phyloP scores from a whole-genome alignment of 352 stramenopile species.

The Stephanocyclus meneghinianus region DNA sequence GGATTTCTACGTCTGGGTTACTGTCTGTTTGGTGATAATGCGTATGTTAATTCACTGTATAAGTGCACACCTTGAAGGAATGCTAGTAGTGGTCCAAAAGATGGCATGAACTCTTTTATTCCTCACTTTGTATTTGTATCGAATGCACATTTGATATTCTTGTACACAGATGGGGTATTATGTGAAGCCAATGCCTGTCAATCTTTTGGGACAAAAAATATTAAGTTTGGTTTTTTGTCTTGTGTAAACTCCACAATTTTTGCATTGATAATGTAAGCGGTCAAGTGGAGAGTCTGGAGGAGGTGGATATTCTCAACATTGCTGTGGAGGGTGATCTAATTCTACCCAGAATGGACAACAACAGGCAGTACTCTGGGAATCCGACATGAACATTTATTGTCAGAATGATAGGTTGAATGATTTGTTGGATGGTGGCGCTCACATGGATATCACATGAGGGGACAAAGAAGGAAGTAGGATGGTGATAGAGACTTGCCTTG shows the following conservation, averaged over 20 bases:
- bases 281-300: background rate
- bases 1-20: background rate
- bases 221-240: background rate
- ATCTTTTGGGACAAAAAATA: conserved; percentile 1
- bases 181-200: conserved; percentile 18
- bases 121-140: conserved; percentile 8
- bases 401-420: conserved; percentile 4
- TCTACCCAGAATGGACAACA: conserved; percentile 6
- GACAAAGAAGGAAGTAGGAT: background rate
- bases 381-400: background rate
- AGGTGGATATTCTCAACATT: conserved; percentile 7
- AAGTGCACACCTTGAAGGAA: background rate
- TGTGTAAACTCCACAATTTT: conserved; percentile 21
- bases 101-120: conserved; percentile 11
- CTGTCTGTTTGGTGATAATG: conserved; percentile 7
- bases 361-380: background rate
- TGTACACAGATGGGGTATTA: conserved; percentile 14
- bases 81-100: background rate
- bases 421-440: background rate
- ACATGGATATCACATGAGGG: conserved; percentile 4
- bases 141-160: conserved; percentile 25
- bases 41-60: background rate
- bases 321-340: background rate
- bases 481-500: background rate
- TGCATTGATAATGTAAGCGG: background rate